Evolutionary conservation across 2,329 filamentous ascomycete species (phyloP).

Genomic region (Stachybotrys chlorohalonatus): DNA sequence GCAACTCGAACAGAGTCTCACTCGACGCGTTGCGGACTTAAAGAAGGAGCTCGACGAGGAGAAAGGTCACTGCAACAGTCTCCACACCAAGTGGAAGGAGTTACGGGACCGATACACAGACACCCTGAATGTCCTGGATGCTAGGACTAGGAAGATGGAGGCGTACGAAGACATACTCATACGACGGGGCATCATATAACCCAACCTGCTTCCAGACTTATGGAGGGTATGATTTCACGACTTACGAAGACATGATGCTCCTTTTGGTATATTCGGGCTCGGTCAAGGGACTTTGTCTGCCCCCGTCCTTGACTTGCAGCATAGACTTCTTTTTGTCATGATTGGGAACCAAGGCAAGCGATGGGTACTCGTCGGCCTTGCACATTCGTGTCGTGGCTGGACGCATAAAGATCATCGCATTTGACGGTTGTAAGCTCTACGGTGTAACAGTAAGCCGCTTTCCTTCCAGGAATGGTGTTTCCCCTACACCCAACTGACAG

Average conservation of each 20-base stretch:
- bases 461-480: no score
- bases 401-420: no score
- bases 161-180: conserved; percentile 24
- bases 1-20: conserved; percentile 20
- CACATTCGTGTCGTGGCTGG: no score
- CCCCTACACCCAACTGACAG: neutral
- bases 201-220: no score
- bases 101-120: neutral
- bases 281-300: no score
- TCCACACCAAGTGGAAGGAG: conserved; percentile 13
- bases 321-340: neutral
- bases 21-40: conserved; percentile 21
- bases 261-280: no score
- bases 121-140: conserved; percentile 16
- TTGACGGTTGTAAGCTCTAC: no score
- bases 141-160: conserved; percentile 20
- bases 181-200: conserved; percentile 18
- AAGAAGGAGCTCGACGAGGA: conserved; percentile 23
- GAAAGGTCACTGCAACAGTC: conserved; percentile 22
- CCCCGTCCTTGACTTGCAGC: neutral
- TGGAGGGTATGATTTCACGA: no score
- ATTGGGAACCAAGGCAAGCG: neutral
- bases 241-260: no score
- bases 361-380: neutral
- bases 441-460: no score